Base-by-base conservation (phyloP, 306 rosid genomes). In the Cucurbita argyrosperma region DNA sequence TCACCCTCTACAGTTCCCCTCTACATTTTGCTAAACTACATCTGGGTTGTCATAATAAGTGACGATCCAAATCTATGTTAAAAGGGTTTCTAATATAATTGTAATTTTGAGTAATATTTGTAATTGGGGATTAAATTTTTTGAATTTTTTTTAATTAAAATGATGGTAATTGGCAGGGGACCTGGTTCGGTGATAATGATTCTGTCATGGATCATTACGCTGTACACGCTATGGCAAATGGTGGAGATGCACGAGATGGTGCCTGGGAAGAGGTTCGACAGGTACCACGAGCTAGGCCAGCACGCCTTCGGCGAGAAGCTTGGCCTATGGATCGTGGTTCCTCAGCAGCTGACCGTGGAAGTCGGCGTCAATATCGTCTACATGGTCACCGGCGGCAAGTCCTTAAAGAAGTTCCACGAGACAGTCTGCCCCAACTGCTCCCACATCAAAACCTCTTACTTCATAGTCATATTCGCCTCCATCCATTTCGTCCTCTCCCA, bases 161-260 rank as follows among this genome's bases (percentile, higher is more conserved):
- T 13, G 3, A 5, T 0, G 54, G 3, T 50, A 6, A 50, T 0
- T 1, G 1, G 15, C 8, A 52, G 98, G 96, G 96, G 93, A 70
- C 89, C 96, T 0, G 98, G 98, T 1, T 4, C 79, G 37, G 71
- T 40, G 0, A 23, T 84, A 0, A n/a, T 93, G 16, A 0, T 78
- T 3, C 8, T 93, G 30, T 93, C 98, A 79, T 93, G 97, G 98
- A 13, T 82, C 5, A 87, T 93, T 70, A 90, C 98, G 13, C 46
- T 90, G 19, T 93, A 84, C 78, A 90, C 96, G 0, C 78, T 93
- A 0, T 93, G 98, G 97, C 96, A 93, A 79, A 87, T 90, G 96
- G 97, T 93, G 11, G 90, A 88, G 78, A 90, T 90, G 96, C 98
- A 92, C 6, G 98, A 92, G 76, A 92, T 92, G 96, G 88, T 87